Percentiles rank a stretch among this genome's conserved stretches.
phyloP scores from a whole-genome alignment of 2,329 filamentous ascomycete genomes.

The Chaetothyriales sp. region DNA sequence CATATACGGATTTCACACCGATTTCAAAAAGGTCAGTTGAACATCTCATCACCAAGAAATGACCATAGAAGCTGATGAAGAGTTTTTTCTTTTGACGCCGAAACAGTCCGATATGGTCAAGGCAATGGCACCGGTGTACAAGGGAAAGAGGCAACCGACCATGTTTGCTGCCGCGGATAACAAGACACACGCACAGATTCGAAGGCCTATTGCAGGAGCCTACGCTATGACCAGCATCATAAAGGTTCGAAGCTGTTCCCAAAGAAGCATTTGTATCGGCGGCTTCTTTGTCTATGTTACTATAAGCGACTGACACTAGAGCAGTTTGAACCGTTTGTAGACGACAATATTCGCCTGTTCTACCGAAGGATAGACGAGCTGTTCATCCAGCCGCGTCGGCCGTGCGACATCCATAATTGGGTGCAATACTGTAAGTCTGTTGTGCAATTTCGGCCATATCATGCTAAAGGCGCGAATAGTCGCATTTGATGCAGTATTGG shows the following conservation, averaged over 20 bases:
- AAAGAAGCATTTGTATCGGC: no score
- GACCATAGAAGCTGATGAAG: no score
- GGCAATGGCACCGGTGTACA: constrained; percentile 17
- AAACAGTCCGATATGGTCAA: constrained; percentile 1
- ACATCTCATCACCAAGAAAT: no score
- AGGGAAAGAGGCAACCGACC: constrained; percentile 51
- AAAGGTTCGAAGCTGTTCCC: no score
- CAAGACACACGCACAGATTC: constrained; percentile 56
- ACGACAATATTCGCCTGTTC: constrained; percentile 57
- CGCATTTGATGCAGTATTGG: constrained; percentile 21
- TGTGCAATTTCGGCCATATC: no score
- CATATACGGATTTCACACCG: constrained; percentile 12
- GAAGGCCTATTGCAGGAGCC: constrained; percentile 56
- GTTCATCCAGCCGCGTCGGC: constrained; percentile 18
- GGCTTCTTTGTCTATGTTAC: no score
- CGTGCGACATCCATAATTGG: constrained; percentile 23
- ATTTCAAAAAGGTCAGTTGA: constrained; percentile 3
- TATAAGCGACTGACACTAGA: background rate
- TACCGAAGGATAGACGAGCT: constrained; percentile 44
- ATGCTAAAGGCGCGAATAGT: no score
- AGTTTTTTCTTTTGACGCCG: no score
- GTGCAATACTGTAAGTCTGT: constrained; percentile 21
- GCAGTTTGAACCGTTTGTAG: constrained; percentile 52
- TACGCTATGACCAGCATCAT: constrained; percentile 29
- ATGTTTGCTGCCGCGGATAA: constrained; percentile 67